Evolutionary conservation across 495 filamentous ascomycete genomes (phyloP), one percentile per base, ranked within the genome.

Genomic region (Saxophila tyrrhenica): DNA sequence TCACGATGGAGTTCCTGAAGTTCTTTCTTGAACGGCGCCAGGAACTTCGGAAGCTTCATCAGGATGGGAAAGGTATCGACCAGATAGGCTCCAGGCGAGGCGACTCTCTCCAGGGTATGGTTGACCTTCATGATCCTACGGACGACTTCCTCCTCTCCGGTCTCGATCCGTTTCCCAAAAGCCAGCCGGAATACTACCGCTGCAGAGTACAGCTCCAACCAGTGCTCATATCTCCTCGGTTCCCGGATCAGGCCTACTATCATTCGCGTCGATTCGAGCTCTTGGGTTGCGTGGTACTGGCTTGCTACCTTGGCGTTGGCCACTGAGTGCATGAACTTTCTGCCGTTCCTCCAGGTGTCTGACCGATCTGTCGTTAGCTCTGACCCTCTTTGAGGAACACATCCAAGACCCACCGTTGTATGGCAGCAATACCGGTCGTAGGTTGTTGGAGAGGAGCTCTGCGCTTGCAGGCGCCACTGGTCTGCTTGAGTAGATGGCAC

Each of bases 201-300:
- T 8, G 63, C 48, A 9, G 70, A 50, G 43, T 65, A 72, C 24
- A 68, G 62, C 44, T 68, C 60, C 46, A 72, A 53, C 42, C 65
- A 62, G 41, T 51, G 55, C 46, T 70, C 61, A 38, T 67, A 72
- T 22, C 55, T 39, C 1, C 43, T 49, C 46, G 65, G 62, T 8
- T 62, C 38, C 2, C 46, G 23, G 2, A 69, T 55, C 21, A 69
- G 50, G 20, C 61, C 62, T 1, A 54, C 32, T 2, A 69, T 47
- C 20, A 69, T 68, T 1, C 75, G 57, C n/a, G 71, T 73, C 45
- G 72, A 74, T 62, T 78, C 76, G 56, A 64, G 51, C 16, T 48
- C 50, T 25, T 68, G 67, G 9, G 58, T 54, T 2, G 59, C 51
- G 21, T 57, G 47, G 51, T 68, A 68, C 11, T 35, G 48, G 25